Conservation (phyloP, 2,329 filamentous ascomycete genomes). For the Fusarium pseudograminearum region DNA sequence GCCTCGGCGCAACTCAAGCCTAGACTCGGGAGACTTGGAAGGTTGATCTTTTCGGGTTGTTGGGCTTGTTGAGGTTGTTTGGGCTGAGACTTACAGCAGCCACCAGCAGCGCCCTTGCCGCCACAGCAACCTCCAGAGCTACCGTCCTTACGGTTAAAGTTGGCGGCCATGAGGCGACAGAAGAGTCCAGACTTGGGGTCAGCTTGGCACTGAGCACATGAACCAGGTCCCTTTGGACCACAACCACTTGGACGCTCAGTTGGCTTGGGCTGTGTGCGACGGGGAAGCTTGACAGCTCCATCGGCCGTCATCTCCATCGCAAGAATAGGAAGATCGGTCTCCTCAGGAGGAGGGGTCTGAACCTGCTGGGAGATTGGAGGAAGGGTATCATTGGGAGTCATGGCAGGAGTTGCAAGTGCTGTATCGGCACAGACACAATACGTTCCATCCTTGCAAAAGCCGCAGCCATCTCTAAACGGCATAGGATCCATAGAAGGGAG, state of each 20-base stretch:
- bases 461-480: conserved; percentile 75
- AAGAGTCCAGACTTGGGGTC: conserved; percentile 86
- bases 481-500: conserved; percentile 54
- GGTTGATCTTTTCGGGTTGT: conserved; percentile 52
- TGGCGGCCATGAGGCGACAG: conserved; percentile 83
- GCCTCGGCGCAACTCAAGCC: conserved; percentile 81
- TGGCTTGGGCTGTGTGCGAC: conserved; percentile 50
- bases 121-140: conserved; percentile 70
- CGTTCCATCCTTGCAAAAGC: conserved; percentile 85
- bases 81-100: conserved; percentile 69
- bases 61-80: conserved; percentile 44
- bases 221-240: conserved; percentile 78
- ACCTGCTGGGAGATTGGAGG: conserved; percentile 61
- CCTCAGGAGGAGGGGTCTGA: conserved; percentile 70
- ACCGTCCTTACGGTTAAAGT: conserved; percentile 60
- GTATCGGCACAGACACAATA: conserved; percentile 84
- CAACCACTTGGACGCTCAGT: conserved; percentile 59
- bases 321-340: conserved; percentile 67
- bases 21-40: conserved; percentile 59
- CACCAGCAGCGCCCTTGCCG: conserved; percentile 68
- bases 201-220: conserved; percentile 80
- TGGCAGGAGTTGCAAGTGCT: conserved; percentile 56
- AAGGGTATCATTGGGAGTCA: conserved; percentile 56
- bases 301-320: conserved; percentile 71
- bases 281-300: conserved; percentile 70